Evolutionary conservation across 371 early-diverging fungal species (phyloP).

Genomic region (Circinella umbellata): DNA sequence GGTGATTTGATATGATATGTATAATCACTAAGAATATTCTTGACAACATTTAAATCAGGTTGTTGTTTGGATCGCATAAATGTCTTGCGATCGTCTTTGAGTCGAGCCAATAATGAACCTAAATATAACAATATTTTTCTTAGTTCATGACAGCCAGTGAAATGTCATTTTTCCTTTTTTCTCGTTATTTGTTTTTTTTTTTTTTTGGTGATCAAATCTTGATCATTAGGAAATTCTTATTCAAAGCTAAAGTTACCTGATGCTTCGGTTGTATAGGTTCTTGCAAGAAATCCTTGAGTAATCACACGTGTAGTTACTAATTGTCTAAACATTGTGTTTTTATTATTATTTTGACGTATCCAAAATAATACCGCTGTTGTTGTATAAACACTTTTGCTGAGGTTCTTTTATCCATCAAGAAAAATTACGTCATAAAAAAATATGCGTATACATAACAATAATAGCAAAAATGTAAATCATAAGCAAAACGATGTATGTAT

Average conservation of each 20-base stretch:
- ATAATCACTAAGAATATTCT: conserved; percentile 72
- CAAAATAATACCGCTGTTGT: too few species aligned
- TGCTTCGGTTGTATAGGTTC: conserved; percentile 3
- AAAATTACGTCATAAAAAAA: too few species aligned
- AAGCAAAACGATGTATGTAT: too few species aligned
- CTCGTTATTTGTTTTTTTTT: too few species aligned
- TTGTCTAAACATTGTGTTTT: neutral
- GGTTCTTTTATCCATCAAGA: too few species aligned
- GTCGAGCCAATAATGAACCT: conserved; percentile 39
- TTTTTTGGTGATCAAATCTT: too few species aligned
- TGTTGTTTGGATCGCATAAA: conserved; percentile 78
- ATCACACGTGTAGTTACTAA: neutral
- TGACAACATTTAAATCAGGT: conserved; percentile 69
- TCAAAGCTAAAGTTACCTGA: neutral
- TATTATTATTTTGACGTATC: too few species aligned
- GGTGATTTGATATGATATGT: conserved; percentile 74
- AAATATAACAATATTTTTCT: neutral
- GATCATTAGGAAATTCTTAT: neutral
- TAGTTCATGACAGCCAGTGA: neutral
- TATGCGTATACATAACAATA: too few species aligned
- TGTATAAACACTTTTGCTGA: too few species aligned
- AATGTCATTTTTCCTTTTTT: too few species aligned
- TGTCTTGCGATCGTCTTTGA: conserved; percentile 72
- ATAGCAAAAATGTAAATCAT: too few species aligned
- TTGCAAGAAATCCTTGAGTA: neutral